Evolutionary conservation across 1,284 basidiomycete species (phyloP), one percentile per base, ranked within the genome.

Genomic region (Naganishia sp.): DNA sequence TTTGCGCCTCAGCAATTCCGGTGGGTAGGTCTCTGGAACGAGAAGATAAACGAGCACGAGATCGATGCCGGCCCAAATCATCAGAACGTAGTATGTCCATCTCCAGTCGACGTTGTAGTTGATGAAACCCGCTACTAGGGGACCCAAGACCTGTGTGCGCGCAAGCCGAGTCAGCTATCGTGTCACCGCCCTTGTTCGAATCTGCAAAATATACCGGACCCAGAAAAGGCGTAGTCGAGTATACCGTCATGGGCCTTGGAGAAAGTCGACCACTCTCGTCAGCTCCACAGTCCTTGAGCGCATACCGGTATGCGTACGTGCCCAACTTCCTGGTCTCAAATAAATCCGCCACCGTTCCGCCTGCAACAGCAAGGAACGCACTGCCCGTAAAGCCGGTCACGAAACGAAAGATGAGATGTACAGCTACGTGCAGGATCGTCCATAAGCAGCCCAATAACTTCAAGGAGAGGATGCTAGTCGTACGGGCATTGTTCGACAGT

Each of bases 281-380:
- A 39, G 36, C 36, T 39, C 36, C 2, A 39, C 7, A 3, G 6
- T 13, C 2, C 13, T 2, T 10, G 9, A 7, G 36, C 36, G 1
- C 13, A 39, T 7, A 10, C 9, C 6, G 2, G 6, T 10, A 9
- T 5, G 21, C 87, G 69, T 72, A 90, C 86, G 82, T 87, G 55
- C 85, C 87, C 10, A 92, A 86, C 16, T 83, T 80, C 0, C 77
- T 72, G 69, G 89, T 85, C 0, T 79, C 75, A 72, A 90, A 92
- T 67, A 91, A 75, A 75, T 92, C 91, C 25, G 86, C 86, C 25
- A 92, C 85, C 57, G 86, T 87, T 3, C 90, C 90, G 0, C 91
- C 91, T 0, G 88, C 87, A 1, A 92, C 90, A 66, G 85, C 87
- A 28, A 93, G 78, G 76, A 92, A 92, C 0, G 89, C 87, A 0